Conservation (phyloP, 139 green algal species). For the Chlorella sp. region DNA sequence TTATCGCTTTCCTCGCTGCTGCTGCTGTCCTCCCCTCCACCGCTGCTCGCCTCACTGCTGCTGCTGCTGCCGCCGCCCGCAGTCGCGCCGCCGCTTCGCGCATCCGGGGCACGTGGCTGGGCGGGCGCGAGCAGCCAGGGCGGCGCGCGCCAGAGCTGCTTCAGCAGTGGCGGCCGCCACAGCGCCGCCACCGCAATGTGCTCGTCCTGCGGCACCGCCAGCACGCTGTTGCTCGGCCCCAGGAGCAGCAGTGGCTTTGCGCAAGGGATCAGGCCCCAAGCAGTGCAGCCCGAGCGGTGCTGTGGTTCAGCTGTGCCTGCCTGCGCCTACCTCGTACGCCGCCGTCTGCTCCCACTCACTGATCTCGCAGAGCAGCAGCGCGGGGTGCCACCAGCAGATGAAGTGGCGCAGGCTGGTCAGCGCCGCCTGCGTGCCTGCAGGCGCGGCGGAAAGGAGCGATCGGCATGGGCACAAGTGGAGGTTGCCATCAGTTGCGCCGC, state of each 20-base stretch:
- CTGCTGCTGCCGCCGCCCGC: not conserved
- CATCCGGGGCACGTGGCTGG: too few relatives aligned
- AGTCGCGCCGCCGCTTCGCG: too few relatives aligned
- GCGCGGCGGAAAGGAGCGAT: not conserved
- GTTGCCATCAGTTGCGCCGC: not conserved
- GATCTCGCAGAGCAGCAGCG: conserved; percentile 45
- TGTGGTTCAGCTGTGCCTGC: not conserved
- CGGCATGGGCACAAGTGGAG: not conserved
- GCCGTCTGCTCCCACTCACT: conserved; percentile 6
- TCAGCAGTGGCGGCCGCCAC: conserved; percentile 11
- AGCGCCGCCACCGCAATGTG: conserved; percentile 51
- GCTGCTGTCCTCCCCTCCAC: conserved; percentile 4
- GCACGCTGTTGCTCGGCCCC: too few relatives aligned
- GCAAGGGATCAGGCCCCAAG: too few relatives aligned
- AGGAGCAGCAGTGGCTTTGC: too few relatives aligned
- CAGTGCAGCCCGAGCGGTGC: too few relatives aligned
- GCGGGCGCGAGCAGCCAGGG: conserved; percentile 27
- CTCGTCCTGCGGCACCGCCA: conserved; percentile 54
- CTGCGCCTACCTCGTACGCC: conserved; percentile 8
- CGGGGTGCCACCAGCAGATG: conserved; percentile 60
- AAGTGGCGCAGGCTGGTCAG: conserved; percentile 53
- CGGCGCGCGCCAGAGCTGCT: conserved; percentile 33
- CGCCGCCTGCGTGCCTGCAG: conserved; percentile 17
- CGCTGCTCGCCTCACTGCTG: conserved; percentile 3
- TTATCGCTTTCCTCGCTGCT: not conserved